Base-by-base conservation (phyloP, 495 filamentous ascomycete genomes). In the Penicillium angulare region DNA sequence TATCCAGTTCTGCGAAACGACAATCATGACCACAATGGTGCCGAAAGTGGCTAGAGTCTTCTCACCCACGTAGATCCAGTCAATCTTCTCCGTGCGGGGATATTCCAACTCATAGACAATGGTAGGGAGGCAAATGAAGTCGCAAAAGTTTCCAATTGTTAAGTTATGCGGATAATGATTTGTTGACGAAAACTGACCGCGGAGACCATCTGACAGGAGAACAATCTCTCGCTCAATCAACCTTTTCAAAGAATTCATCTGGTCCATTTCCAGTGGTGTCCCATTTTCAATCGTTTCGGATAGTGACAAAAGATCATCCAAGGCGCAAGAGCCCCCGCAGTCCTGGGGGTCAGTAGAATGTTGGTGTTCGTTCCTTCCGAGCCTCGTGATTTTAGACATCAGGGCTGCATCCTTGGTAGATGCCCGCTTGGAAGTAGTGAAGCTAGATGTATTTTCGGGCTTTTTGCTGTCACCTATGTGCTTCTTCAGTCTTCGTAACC, bases 51-150 rank as follows among this genome's bases (percentile, higher is more conserved):
- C 86, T 3, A 71, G 72, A 9, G 69, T 67, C 59, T 90, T 90
- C 63, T 90, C 87, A 3, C 75, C 75, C 7, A 86, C 86, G 60
- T 89, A 90, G 49, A 66, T 71, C 84, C 86, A 87, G 65, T 86
- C 79, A 57, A 88, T 86, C 9, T 54, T 65, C 21, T 85, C 77
- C 35, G 84, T 84, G 24, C 87, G 79, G 9, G 87, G 86, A 58
- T 90, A 90, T 55, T 86, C 82, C 13, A 90, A 76, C 61, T 90
- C 87, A 68, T 90, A 90, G 13, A 89, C 84, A 24, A 87, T 67
- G 7, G 86, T 90, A 21, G 87, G 87, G 13, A 90, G 75, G 35
- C 82, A 78, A 49, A 86, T 81, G 65, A 82, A 90, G 50, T 88
- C 86, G 58, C 80, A 79, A 55, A 84, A 85, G 66, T 89, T 87